Conservation (phyloP, 2,329 filamentous ascomycete genomes). For the Talaromyces sp. region DNA sequence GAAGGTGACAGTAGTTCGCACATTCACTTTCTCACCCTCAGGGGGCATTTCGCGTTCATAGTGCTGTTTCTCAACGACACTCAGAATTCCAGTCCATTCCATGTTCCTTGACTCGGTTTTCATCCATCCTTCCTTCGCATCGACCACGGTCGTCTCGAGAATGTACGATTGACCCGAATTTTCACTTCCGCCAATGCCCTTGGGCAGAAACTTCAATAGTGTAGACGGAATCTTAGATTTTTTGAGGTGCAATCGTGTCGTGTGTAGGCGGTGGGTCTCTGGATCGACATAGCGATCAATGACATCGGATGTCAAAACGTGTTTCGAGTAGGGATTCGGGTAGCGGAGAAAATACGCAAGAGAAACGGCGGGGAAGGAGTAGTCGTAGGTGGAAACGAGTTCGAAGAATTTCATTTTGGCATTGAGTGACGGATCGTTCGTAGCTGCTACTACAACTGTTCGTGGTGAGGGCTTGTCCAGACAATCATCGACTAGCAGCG, state of each 20-base stretch:
- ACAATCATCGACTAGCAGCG: conserved; percentile 7
- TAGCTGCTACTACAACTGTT: conserved; percentile 1
- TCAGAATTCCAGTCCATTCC: conserved; percentile 64
- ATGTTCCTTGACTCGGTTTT: conserved; percentile 62
- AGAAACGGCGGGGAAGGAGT: conserved; percentile 63
- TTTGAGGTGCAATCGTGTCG: conserved; percentile 61
- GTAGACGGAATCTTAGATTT: conserved; percentile 60
- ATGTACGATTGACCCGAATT: conserved; percentile 61
- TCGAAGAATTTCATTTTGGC: conserved; percentile 52
- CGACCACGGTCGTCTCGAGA: conserved; percentile 60
- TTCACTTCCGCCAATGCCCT: conserved; percentile 56
- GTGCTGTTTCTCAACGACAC: conserved; percentile 59
- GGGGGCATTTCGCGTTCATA: conserved; percentile 44
- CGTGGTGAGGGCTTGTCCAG: neutral
- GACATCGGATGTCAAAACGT: conserved; percentile 65
- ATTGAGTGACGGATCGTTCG: neutral
- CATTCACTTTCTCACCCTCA: conserved; percentile 49
- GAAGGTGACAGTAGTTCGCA: conserved; percentile 60
- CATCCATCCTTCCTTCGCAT: conserved; percentile 64
- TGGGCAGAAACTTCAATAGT: conserved; percentile 60
- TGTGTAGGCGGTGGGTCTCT: conserved; percentile 57
- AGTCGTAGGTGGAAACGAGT: conserved; percentile 59
- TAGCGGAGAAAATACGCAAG: conserved; percentile 68
- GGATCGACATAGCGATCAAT: conserved; percentile 62
- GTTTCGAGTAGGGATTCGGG: conserved; percentile 63